Conservation (phyloP, 2,329 filamentous ascomycete genomes). For the Trichophaea hybrida region DNA sequence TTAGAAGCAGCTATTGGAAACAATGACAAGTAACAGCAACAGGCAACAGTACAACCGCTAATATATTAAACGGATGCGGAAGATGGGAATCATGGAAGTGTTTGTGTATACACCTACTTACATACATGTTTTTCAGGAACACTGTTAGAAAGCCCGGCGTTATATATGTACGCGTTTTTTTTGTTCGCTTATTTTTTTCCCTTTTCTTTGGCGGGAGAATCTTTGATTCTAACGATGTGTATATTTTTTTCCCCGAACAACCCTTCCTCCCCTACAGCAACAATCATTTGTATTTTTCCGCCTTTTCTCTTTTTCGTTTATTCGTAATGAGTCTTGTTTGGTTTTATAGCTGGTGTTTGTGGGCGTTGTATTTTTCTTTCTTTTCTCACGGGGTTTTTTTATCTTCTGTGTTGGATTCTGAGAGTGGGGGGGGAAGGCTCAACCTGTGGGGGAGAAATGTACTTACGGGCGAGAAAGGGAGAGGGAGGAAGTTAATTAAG, state of each 20-base stretch:
- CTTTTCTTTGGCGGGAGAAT: not conserved
- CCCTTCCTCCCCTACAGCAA: not conserved
- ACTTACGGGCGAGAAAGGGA: too few relatives aligned
- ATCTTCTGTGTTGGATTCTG: not conserved
- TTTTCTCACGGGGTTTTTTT: not conserved
- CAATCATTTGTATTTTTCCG: not conserved
- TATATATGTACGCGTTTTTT: not conserved
- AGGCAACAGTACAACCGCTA: not conserved
- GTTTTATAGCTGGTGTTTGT: not conserved
- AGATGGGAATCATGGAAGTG: not conserved
- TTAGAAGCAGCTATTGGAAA: not conserved
- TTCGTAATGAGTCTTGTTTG: not conserved
- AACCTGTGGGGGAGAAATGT: too few relatives aligned
- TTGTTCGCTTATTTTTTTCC: not conserved
- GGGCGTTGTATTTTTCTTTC: not conserved
- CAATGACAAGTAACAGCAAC: not conserved
- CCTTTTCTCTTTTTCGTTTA: not conserved
- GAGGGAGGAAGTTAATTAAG: too few relatives aligned
- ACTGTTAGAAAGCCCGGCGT: not conserved
- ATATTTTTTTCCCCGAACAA: not conserved
- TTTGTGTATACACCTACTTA: too few relatives aligned
- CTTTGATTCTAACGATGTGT: not conserved
- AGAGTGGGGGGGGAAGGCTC: too few relatives aligned
- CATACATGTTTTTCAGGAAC: too few relatives aligned
- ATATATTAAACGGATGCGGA: not conserved